These are phyloP conservation scores for Apiospora hydei DNA, from an alignment of 2,329 filamentous ascomycete species.

Conservation along the genomic window DNA sequence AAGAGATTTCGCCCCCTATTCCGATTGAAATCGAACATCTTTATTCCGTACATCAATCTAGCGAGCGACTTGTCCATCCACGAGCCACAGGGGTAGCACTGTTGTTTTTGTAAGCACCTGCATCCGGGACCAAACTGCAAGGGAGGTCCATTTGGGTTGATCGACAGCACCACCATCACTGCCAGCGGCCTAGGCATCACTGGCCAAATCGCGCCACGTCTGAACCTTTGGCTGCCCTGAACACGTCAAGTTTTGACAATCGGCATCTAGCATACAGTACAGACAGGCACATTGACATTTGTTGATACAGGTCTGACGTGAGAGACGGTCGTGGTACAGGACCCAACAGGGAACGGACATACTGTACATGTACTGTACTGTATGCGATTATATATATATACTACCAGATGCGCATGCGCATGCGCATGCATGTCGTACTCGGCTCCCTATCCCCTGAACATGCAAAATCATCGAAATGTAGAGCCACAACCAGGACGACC, in stretches of 20 bases:
- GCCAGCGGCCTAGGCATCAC: not conserved
- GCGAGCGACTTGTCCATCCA: not conserved
- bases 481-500: not conserved
- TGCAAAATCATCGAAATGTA: not conserved
- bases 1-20: not conserved
- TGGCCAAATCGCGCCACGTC: slow-evolving; percentile 5
- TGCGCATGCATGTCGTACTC: slow-evolving; percentile 5
- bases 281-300: slow-evolving; percentile 4
- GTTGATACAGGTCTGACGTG: slow-evolving; percentile 15
- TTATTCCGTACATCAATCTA: not conserved
- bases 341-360: slow-evolving; percentile 6
- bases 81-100: slow-evolving; percentile 1
- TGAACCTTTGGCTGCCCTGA: not conserved
- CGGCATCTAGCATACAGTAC: not conserved
- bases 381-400: not conserved
- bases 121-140: slow-evolving; percentile 1
- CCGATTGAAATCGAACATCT: not conserved
- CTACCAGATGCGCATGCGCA: not conserved
- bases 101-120: slow-evolving; percentile 6
- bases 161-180: not conserved
- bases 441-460: not conserved
- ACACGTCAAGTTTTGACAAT: slow-evolving; percentile 15
- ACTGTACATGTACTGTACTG: slow-evolving; percentile 13
- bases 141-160: slow-evolving; percentile 11
- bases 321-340: not conserved